A percentile compares a stretch with the other conserved stretches of the same genome.
Evolutionary conservation across 2,329 filamentous ascomycete genomes (phyloP).

Genomic region (Myrmaecium sp.): DNA sequence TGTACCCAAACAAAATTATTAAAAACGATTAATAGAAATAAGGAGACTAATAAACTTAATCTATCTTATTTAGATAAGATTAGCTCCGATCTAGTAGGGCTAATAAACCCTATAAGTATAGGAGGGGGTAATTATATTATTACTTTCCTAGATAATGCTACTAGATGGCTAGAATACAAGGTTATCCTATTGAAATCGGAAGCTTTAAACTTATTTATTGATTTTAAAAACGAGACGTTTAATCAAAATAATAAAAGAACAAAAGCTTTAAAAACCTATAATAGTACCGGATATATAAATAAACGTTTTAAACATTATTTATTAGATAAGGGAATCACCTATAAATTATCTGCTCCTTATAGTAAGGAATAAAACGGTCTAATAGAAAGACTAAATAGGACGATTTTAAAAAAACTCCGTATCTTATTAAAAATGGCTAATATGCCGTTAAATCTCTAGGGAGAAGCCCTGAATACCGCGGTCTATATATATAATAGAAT

Average conservation of each 20-base stretch:
- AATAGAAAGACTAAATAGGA: too few relatives aligned
- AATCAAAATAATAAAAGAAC: neutral
- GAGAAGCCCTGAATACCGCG: neutral
- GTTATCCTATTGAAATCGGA: neutral
- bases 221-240: neutral
- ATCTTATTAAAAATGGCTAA: neutral
- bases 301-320: too few relatives aligned
- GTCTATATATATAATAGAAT: slow-evolving; percentile 2
- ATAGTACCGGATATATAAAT: slow-evolving; percentile 1
- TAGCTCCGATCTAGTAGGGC: neutral
- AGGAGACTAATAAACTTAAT: too few relatives aligned
- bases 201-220: neutral
- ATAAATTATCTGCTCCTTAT: neutral
- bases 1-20: slow-evolving; percentile 1
- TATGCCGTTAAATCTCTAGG: neutral
- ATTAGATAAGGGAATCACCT: neutral
- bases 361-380: neutral
- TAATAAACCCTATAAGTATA: neutral
- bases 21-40: neutral
- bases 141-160: too few relatives aligned
- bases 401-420: neutral
- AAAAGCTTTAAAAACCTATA: neutral
- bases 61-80: neutral
- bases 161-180: neutral
- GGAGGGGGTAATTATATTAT: too few relatives aligned